phyloP scores from a whole-genome alignment of 108 stramenopile genomes.

The Nitzschia sp. region DNA sequence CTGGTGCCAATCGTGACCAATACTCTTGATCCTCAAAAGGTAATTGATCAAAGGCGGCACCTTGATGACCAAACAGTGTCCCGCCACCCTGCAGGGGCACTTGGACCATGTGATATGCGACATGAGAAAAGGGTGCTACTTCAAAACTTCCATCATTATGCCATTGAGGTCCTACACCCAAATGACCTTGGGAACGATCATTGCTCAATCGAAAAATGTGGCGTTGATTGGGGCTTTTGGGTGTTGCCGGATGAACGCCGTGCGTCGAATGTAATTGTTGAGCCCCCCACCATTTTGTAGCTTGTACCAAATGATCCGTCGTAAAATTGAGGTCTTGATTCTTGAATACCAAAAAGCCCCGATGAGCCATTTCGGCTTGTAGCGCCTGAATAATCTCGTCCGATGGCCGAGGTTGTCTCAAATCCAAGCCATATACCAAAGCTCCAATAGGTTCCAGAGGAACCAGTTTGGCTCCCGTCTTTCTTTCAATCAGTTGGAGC shows the following conservation, averaged over 20 bases:
- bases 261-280: background rate
- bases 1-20: background rate
- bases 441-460: background rate
- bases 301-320: background rate
- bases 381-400: background rate
- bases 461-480: background rate
- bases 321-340: background rate
- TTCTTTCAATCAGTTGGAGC: background rate
- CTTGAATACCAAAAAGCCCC: background rate
- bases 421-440: background rate
- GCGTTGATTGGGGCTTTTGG: background rate
- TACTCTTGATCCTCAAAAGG: background rate
- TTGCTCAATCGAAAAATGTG: background rate
- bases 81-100: background rate
- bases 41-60: background rate
- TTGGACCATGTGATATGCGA: background rate
- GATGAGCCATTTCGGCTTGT: background rate
- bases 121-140: background rate
- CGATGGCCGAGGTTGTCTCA: background rate
- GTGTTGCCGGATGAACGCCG: background rate
- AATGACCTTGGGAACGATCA: background rate
- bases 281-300: background rate
- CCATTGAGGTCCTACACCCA: background rate
- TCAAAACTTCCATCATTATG: background rate
- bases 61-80: background rate